Conservation (phyloP, 768 basidiomycete genomes). For the Lanmaoa pseudosensibilis region DNA sequence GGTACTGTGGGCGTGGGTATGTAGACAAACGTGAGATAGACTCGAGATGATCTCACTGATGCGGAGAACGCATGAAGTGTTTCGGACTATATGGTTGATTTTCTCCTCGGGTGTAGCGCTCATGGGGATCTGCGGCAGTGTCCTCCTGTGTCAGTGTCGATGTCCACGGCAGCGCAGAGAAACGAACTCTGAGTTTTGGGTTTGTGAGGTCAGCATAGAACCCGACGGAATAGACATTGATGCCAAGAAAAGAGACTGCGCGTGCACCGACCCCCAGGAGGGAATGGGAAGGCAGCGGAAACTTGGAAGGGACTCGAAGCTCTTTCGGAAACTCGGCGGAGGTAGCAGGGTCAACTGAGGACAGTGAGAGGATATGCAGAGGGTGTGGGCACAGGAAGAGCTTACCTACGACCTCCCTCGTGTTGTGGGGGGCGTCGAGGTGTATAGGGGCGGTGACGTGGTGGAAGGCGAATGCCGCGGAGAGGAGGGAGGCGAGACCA, state of each 20-base stretch:
- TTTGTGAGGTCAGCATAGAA: slow-evolving; percentile 86
- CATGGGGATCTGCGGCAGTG: slow-evolving; percentile 46
- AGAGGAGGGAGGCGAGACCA: slow-evolving; percentile 35
- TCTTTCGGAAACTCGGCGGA: slow-evolving; percentile 71
- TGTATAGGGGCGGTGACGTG: slow-evolving; percentile 34
- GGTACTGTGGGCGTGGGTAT: slow-evolving; percentile 52
- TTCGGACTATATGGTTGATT: slow-evolving; percentile 63
- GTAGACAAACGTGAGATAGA: not conserved
- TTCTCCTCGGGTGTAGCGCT: slow-evolving; percentile 67
- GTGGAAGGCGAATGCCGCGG: slow-evolving; percentile 30
- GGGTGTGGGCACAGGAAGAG: not conserved
- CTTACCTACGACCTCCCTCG: slow-evolving; percentile 23
- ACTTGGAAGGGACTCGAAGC: slow-evolving; percentile 62
- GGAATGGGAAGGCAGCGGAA: slow-evolving; percentile 59
- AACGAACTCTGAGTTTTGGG: slow-evolving; percentile 55
- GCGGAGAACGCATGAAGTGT: slow-evolving; percentile 69
- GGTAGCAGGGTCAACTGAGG: slow-evolving; percentile 69
- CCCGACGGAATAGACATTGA: slow-evolving; percentile 87
- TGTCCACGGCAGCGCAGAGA: not conserved
- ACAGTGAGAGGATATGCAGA: not conserved
- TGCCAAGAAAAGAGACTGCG: slow-evolving; percentile 82
- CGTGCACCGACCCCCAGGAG: slow-evolving; percentile 85
- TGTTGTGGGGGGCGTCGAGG: slow-evolving; percentile 42
- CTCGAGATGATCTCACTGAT: slow-evolving; percentile 51
- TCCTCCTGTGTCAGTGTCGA: slow-evolving; percentile 1